Base-by-base conservation (phyloP, 2,329 filamentous ascomycete genomes). In the Colletotrichum graminicola region DNA sequence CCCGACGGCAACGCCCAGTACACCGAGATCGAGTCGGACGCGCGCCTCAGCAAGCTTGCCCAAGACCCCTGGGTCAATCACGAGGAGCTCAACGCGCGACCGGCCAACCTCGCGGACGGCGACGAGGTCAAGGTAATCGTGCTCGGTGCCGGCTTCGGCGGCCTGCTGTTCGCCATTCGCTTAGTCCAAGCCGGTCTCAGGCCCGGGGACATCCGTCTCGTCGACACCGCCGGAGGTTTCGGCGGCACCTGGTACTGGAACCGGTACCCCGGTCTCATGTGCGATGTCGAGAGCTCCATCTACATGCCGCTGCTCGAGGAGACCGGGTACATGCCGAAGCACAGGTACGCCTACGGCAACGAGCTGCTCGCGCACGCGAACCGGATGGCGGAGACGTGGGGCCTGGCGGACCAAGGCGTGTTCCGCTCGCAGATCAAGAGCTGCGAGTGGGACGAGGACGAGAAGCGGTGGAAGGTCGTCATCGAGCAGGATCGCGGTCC, bases 301-400 rank as follows among this genome's bases (percentile, higher is more conserved):
- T 91, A 91, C 75, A 78, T 91, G 79, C 88, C 89, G 5, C 78
- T 90, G 16, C 82, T 91, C 2, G 89, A 91, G 72, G 88, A 91
- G 77, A 89, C 83, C 1, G 85, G 85, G 0, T 90, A 89, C 75
- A 84, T 90, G 76, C 90, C 89, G 0, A 85, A 80, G 26, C 81
- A 87, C 55, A 82, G 83, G 51, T 88, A 87, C 73, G 78, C 83
- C 0, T 78, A 78, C 14, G 85, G 83, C 0, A 73, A 77, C 4
- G 86, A 88, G 63, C 59, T 87, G 10, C 79, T 82, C 1, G 76
- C 78, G 41, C 81, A 88, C 74, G 80, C 81, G 4, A 77, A 84
- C 12, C 76, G 78, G 11, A 81, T 88, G 39, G 84, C 83, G 0
- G 74, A 79, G 21, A 81, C 83, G 62, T 87, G 80, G 73, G 75